These are phyloP conservation scores for Centaurea solstitialis DNA, from an alignment of 129 eudicot species.

Conservation along the genomic window DNA sequence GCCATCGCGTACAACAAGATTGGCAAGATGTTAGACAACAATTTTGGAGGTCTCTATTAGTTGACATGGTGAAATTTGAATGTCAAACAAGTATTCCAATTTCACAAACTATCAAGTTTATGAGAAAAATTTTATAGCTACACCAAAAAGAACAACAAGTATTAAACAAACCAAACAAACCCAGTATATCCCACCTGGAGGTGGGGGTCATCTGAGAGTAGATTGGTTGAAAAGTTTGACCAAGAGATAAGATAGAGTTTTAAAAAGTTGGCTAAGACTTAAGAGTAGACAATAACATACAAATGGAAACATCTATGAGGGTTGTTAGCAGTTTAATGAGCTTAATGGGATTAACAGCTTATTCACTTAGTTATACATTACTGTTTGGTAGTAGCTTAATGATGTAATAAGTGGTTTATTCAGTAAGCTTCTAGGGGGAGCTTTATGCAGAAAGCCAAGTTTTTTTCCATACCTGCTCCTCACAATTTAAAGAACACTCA, in stretches of 20 bases:
- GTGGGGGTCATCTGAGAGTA: background rate
- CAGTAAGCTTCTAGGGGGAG: too few species aligned
- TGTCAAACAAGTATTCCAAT: background rate
- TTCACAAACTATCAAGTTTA: background rate
- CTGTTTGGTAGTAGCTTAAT: too few species aligned
- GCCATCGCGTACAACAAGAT: background rate
- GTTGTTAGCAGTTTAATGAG: too few species aligned
- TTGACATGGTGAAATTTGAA: background rate
- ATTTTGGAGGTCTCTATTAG: background rate
- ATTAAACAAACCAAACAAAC: background rate
- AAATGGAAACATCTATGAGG: too few species aligned
- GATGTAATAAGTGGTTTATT: too few species aligned
- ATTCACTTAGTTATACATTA: too few species aligned
- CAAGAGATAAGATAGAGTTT: background rate
- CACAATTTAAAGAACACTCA: too few species aligned
- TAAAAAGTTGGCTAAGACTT: background rate
- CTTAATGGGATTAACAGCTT: too few species aligned
- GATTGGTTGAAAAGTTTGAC: background rate
- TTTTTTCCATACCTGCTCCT: too few species aligned
- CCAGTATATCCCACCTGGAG: background rate
- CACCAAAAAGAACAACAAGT: background rate
- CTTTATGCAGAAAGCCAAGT: too few species aligned
- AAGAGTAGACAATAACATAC: too few species aligned
- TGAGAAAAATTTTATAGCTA: background rate
- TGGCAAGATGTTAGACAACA: background rate